These are phyloP conservation scores for Ilex asprella DNA, from an alignment of 257 asterid species.

Conservation along the genomic window DNA sequence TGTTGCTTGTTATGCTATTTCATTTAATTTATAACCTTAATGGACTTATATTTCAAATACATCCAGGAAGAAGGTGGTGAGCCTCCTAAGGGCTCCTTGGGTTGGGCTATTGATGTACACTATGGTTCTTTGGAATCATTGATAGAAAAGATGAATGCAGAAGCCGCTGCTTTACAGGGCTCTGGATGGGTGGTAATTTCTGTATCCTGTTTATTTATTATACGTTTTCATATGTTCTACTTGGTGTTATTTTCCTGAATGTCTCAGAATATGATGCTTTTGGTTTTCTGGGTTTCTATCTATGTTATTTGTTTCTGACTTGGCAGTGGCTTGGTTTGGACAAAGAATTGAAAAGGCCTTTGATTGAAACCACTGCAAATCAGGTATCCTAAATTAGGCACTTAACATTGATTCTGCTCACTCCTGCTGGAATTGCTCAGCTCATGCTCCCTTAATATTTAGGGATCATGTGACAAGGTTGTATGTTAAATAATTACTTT, in stretches of 20 bases:
- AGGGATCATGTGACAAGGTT: background rate
- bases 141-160: slow-evolving; percentile 15
- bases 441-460: too few relatives aligned
- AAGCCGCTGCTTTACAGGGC: slow-evolving; percentile 23
- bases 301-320: background rate
- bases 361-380: slow-evolving; percentile 14
- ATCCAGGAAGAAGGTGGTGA: slow-evolving; percentile 19
- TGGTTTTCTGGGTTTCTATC: background rate
- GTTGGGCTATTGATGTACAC: background rate
- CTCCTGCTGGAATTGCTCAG: background rate
- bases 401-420: background rate
- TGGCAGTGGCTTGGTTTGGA: slow-evolving; percentile 21
- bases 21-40: background rate
- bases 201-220: background rate
- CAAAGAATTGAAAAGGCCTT: slow-evolving; percentile 12
- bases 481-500: too few relatives aligned
- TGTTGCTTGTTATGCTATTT: background rate
- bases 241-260: background rate
- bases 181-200: slow-evolving; percentile 24
- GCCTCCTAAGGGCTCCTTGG: slow-evolving; percentile 15
- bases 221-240: background rate
- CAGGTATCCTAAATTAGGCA: slow-evolving; percentile 7
- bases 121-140: slow-evolving; percentile 13
- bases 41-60: background rate
- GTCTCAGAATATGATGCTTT: background rate